A percentile compares a stretch with the other conserved stretches of the same genome.
These are phyloP conservation scores for Sonneratia caseolaris DNA, from an alignment of 345 rosid genomes.

Conservation along the genomic window DNA sequence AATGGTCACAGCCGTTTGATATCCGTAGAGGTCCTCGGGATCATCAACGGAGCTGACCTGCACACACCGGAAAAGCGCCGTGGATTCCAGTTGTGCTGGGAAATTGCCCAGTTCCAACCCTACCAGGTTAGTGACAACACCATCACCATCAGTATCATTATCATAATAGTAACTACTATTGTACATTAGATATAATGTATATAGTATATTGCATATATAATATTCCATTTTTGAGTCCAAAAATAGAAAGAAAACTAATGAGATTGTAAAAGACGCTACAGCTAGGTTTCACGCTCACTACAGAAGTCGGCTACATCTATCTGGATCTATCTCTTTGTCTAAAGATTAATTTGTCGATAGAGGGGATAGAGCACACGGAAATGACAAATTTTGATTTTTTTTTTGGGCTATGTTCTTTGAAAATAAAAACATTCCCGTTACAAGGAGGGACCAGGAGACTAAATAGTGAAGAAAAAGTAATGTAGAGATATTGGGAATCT, in stretches of 20 bases:
- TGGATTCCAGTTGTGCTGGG: conserved; percentile 26
- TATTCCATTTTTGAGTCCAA: no score
- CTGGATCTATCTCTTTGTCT: not conserved
- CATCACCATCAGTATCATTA: not conserved
- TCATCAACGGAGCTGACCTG: conserved; percentile 28
- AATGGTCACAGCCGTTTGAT: conserved; percentile 37
- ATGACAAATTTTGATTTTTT: not conserved
- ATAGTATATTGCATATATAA: no score
- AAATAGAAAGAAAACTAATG: no score
- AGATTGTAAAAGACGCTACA: no score
- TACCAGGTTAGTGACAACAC: conserved; percentile 6
- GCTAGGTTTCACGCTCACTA: no score
- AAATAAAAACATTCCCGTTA: no score
- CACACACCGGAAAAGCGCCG: conserved; percentile 37
- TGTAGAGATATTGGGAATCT: no score
- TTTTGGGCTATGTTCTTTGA: no score
- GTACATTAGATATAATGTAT: not conserved
- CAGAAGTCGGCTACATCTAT: no score
- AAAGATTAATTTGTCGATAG: not conserved
- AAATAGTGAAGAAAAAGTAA: no score
- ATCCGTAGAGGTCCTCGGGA: conserved; percentile 25
- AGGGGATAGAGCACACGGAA: not conserved
- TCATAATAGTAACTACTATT: not conserved
- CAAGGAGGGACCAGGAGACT: no score
- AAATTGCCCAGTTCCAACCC: conserved; percentile 39